Evolutionary conservation across 179 eudicot species (phyloP).

Genomic region (Dionaea muscipula): DNA sequence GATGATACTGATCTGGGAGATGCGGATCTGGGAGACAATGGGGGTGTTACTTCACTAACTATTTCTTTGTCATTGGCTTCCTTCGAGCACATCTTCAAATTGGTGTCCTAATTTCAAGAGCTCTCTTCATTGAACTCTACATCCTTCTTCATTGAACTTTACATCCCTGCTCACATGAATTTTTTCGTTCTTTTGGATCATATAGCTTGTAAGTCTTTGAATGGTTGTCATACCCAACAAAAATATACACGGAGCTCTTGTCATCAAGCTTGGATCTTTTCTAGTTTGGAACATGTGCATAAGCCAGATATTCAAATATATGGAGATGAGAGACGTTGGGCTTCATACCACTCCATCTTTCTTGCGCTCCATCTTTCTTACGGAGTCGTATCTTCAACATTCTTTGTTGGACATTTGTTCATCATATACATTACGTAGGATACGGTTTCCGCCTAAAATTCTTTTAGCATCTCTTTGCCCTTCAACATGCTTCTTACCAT

Average conservation of each 20-base stretch:
- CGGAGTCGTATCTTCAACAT: not conserved
- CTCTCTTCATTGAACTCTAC: not conserved
- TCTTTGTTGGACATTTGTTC: not conserved
- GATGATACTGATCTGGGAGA: no score
- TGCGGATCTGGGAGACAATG: no score
- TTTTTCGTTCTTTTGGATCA: no score
- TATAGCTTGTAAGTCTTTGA: not conserved
- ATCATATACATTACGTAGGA: not conserved
- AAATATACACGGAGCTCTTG: not conserved
- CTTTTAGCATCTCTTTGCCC: no score
- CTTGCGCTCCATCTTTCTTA: no score
- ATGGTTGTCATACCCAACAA: not conserved
- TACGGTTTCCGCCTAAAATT: not conserved
- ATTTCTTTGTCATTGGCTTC: no score
- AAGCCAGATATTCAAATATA: not conserved
- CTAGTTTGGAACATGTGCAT: not conserved
- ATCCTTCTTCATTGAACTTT: no score
- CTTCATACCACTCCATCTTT: not conserved
- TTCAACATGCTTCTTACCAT: no score
- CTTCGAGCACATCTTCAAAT: no score
- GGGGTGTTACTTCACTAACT: no score
- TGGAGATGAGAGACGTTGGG: not conserved
- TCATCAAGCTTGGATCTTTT: not conserved
- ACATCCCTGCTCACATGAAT: not conserved
- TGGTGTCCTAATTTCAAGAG: no score